Base-by-base conservation (phyloP, 208 protist genomes). In the Leishmania major region DNA sequence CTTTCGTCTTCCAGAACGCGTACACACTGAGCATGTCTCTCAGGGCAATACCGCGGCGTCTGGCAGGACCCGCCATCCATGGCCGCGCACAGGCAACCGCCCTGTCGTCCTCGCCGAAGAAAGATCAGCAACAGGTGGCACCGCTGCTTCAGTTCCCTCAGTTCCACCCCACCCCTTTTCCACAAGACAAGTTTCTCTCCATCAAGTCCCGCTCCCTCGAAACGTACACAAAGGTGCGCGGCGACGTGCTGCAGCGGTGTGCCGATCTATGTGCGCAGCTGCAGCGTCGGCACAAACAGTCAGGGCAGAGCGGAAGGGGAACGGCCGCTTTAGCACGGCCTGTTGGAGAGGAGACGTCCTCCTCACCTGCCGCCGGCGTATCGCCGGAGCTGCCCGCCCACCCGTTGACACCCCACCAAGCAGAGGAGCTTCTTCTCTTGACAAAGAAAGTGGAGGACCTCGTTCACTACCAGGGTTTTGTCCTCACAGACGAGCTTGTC, bases 181-280 rank as follows among this genome's bases (percentile, higher is more conserved):
- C 83, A 64, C 84, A 89, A 31, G 93, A 93, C 45, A 96, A 95
- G 75, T 96, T 95, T 78, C 88, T 96, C 47, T 95, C 93, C 17
- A 91, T 96, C 66, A 91, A 94, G 73, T 92, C 82, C 15, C 90
- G 93, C 53, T 90, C 87, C 0, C 77, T 88, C 5, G 91, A 93
- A 28, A 85, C 62, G 28, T 95, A 90, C 70, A 85, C 91, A 51
- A 84, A 86, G 37, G 69, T 84, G n/a, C 90, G 88, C 31, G 51
- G 83, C n/a, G 87, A 90, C 49, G 75, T 94, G 35, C 76, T 94
- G 25, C 76, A 84, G 79, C 85, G 91, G 2, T 79, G 81, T 37
- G 82, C 80, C 11, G 80, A 91, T 69, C 69, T 84, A 43, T 79
- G 86, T n/a, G 55, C 25, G 13, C 79, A 86, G 57, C 49, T 88